Conservation (phyloP, 495 filamentous ascomycete genomes). For the Rusavskia elegans region DNA sequence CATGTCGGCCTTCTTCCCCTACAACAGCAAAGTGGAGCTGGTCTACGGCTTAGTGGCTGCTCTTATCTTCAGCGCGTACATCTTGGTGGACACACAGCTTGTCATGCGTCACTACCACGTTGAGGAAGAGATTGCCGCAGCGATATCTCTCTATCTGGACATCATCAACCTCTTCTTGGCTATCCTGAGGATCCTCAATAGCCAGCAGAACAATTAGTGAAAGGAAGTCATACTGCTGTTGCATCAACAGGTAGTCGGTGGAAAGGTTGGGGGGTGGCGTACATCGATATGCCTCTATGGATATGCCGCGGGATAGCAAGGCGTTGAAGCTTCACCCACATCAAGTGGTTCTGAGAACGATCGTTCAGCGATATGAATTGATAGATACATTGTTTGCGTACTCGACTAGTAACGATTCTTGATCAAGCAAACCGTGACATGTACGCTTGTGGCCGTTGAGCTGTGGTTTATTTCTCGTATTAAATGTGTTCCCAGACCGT, state of each 20-base stretch:
- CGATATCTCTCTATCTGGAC: slow-evolving; percentile 89
- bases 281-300: background rate
- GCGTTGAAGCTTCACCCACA: background rate
- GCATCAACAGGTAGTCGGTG: too few species aligned
- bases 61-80: slow-evolving; percentile 83
- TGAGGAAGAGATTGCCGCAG: slow-evolving; percentile 96
- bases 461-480: too few species aligned
- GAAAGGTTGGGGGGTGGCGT: background rate
- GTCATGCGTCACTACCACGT: slow-evolving; percentile 91
- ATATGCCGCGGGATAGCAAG: background rate
- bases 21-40: slow-evolving; percentile 61
- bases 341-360: too few species aligned
- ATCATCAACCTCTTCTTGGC: slow-evolving; percentile 93
- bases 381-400: too few species aligned
- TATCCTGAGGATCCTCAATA: slow-evolving; percentile 81
- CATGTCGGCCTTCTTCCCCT: slow-evolving; percentile 70
- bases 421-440: too few species aligned
- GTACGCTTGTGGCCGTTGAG: too few species aligned
- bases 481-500: too few species aligned
- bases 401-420: too few species aligned
- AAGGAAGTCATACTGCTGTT: too few species aligned
- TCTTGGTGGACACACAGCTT: slow-evolving; percentile 90
- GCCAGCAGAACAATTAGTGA: slow-evolving; percentile 63
- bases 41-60: slow-evolving; percentile 68
- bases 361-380: too few species aligned